Evolutionary conservation across 805 yeast species (phyloP).

Genomic region (Wickerhamomyces queroliae): DNA sequence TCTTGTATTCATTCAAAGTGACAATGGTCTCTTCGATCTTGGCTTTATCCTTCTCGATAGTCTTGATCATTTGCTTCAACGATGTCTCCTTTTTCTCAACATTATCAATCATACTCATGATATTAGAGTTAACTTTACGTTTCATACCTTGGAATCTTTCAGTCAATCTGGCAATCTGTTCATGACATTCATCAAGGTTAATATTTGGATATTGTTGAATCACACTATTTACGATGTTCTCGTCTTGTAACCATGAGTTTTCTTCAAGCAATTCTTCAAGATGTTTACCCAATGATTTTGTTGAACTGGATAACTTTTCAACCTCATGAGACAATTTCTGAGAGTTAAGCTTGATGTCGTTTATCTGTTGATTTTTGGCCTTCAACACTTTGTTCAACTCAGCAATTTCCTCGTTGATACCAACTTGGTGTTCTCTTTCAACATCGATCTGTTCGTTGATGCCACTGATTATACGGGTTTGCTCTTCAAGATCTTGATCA

Average conservation of each 20-base stretch:
- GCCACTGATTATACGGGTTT: constrained; percentile 21
- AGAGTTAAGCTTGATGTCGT: constrained; percentile 42
- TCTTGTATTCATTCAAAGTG: constrained; percentile 79
- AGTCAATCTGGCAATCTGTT: constrained; percentile 47
- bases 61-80: constrained; percentile 71
- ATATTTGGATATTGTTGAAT: constrained; percentile 58
- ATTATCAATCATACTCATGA: constrained; percentile 86
- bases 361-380: constrained; percentile 32
- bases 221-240: constrained; percentile 46
- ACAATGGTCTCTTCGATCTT: constrained; percentile 86
- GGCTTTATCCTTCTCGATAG: constrained; percentile 82
- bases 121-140: constrained; percentile 76
- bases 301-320: constrained; percentile 37
- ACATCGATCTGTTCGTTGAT: constrained; percentile 19
- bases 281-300: constrained; percentile 29
- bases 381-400: constrained; percentile 47
- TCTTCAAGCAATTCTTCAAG: constrained; percentile 44
- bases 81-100: constrained; percentile 83
- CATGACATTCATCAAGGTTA: constrained; percentile 57
- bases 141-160: constrained; percentile 64
- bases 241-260: constrained; percentile 71
- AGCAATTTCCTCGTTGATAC: constrained; percentile 70
- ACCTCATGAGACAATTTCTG: constrained; percentile 53
- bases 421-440: constrained; percentile 51
- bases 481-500: constrained; percentile 23